Base-by-base conservation (phyloP, 73 alveolate genomes). In the Paramecium octaurelia region DNA sequence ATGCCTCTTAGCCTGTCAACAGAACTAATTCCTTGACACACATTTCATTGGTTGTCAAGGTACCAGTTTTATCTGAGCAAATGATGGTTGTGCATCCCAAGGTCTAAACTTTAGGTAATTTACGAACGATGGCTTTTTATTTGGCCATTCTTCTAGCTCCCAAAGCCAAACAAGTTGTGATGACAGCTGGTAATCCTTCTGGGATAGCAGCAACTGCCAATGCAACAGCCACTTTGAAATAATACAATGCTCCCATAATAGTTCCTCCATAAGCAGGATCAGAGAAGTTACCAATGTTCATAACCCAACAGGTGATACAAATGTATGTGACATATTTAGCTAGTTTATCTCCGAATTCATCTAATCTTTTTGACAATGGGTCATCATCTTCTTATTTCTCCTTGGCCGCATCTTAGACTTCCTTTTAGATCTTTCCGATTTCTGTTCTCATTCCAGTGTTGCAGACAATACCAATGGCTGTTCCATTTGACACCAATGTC, bases 191-290 rank as follows among this genome's bases (percentile, higher is more conserved):
- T 43, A 98, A 97, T 16, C 99, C 99, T 93, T 98, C 99, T 2
- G 99, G 99, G 57, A 98, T 97, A 44, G 99, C 99, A 8, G 99
- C 99, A n/a, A 98, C 99, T 20, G 99, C 99, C n/a, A 98, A 96
- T 34, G 99, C 98, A 40, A 98, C 98, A 12, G 99, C 99, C 64
- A 98, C 97, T 92, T 97, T 98, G 98, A 98, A 97, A 92, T 98
- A 98, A 92, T 98, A 98, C 92, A 98, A 96, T 92, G 99, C 97
- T 64, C 99, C 99, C 92, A 96, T 97, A 4, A 88, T 40, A 21
- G 83, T 43, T 75, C 86, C 90, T 11, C 93, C 93, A 21, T 68
- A 88, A 1, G 86, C 93, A 64, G 85, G 90, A 68, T 88, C 93
- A 20, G 90, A 75, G 80, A 88, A 88, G 58, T 88, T 88, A 36